Evolutionary conservation across 495 filamentous ascomycete genomes (phyloP).

Genomic region (Jackrogersella minutella): DNA sequence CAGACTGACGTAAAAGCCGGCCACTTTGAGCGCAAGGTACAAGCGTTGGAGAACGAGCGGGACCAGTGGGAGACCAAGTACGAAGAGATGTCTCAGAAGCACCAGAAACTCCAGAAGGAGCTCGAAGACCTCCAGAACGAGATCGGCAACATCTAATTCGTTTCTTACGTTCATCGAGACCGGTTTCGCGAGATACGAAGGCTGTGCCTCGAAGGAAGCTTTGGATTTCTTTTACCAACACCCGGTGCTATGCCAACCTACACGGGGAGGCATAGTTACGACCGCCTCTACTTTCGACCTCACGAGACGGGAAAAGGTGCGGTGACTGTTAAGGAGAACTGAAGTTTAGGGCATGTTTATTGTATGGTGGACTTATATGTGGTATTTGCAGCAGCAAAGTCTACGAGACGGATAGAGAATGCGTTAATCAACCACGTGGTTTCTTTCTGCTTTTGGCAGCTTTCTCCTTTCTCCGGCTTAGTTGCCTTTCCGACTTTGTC

Average conservation of each 20-base stretch:
- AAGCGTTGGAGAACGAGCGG: constrained; percentile 86
- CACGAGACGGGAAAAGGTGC: constrained; percentile 8
- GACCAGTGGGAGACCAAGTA: constrained; percentile 96
- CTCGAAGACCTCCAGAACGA: constrained; percentile 86
- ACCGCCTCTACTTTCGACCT: constrained; percentile 14
- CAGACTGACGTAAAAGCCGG: constrained; percentile 99
- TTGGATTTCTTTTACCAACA: constrained; percentile 27
- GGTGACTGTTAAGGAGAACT: constrained; percentile 20
- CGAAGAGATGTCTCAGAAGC: constrained; percentile 94
- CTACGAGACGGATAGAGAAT: constrained; percentile 37
- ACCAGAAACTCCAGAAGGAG: constrained; percentile 84
- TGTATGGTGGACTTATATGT: constrained; percentile 30
- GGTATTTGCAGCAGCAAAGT: constrained; percentile 36
- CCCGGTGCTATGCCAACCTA: constrained; percentile 32
- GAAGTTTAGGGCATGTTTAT: constrained; percentile 37
- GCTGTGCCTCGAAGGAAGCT: constrained; percentile 22
- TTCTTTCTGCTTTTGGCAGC: constrained; percentile 57
- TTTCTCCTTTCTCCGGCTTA: constrained; percentile 71
- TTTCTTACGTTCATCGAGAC: constrained; percentile 29
- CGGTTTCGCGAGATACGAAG: constrained; percentile 29
- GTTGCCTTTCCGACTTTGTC: constrained; percentile 76
- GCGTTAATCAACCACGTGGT: constrained; percentile 43
- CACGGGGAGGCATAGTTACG: constrained; percentile 22
- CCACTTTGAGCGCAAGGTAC: constrained; percentile 99
- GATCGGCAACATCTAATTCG: constrained; percentile 85